Evolutionary conservation across 352 stramenopile genomes (phyloP).

Genomic region (Pythium aphanidermatum): DNA sequence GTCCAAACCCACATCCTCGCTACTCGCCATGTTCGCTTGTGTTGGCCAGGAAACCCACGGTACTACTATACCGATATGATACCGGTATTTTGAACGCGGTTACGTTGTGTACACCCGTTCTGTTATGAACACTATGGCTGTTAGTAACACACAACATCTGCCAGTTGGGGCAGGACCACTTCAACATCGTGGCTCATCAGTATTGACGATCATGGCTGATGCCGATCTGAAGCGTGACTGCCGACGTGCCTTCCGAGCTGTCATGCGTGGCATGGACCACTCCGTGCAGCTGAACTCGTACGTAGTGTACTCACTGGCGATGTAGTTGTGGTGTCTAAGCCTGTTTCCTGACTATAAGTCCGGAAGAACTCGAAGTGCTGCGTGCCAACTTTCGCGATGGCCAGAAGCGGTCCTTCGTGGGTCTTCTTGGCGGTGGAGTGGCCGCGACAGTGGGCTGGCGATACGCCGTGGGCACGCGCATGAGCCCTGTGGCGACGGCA

Average conservation of each 20-base stretch:
- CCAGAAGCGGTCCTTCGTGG: slow-evolving; percentile 5
- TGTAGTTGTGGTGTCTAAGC: no score
- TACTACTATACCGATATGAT: no score
- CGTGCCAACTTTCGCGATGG: slow-evolving; percentile 9
- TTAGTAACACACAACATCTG: no score
- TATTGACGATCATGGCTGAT: slow-evolving; percentile 3
- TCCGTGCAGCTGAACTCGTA: slow-evolving; percentile 12
- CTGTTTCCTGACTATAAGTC: no score
- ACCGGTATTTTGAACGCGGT: no score
- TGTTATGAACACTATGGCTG: no score
- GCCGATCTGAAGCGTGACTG: slow-evolving; percentile 9
- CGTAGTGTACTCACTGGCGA: neutral
- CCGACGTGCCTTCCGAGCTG: slow-evolving; percentile 11
- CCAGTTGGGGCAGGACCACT: no score
- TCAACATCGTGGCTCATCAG: no score
- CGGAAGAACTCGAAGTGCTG: slow-evolving; percentile 15
- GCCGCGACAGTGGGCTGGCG: slow-evolving; percentile 10
- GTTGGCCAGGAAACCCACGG: no score
- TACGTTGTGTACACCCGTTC: no score
- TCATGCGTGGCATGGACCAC: slow-evolving; percentile 16
- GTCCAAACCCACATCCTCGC: slow-evolving; percentile 39
- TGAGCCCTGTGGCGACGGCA: slow-evolving; percentile 1
- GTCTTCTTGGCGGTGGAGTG: slow-evolving; percentile 5
- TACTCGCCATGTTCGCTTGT: neutral
- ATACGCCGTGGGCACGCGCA: slow-evolving; percentile 3